A percentile compares a stretch with the other conserved stretches of the same genome.
Evolutionary conservation across 768 basidiomycete species (phyloP).

Genomic region (Psilocybe azurescens): DNA sequence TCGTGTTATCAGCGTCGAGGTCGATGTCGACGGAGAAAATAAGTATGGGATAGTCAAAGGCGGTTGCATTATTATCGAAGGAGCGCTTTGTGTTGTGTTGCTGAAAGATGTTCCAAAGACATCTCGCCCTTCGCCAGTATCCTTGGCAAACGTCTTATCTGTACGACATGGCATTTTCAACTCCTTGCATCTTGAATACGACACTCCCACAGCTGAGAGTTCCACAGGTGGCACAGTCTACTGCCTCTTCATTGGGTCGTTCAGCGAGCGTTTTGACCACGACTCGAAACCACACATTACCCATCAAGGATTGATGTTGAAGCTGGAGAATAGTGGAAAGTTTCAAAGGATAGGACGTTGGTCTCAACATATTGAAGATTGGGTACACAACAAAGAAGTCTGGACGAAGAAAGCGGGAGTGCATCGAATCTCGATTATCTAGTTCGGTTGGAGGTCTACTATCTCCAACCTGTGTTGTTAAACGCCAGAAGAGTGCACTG

Average conservation of each 20-base stretch:
- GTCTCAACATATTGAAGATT: slow-evolving; percentile 19
- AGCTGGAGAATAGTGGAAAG: slow-evolving; percentile 1
- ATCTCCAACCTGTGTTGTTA: too few species aligned
- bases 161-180: slow-evolving; percentile 13
- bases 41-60: slow-evolving; percentile 15
- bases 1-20: slow-evolving; percentile 9
- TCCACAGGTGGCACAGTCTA: slow-evolving; percentile 13
- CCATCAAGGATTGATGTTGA: slow-evolving; percentile 15
- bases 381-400: slow-evolving; percentile 14
- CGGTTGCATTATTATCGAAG: slow-evolving; percentile 16
- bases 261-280: too few species aligned
- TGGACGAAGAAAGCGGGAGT: slow-evolving; percentile 18
- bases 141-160: slow-evolving; percentile 4
- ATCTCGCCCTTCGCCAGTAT: not conserved
- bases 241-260: slow-evolving; percentile 19
- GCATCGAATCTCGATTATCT: too few species aligned
- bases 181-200: slow-evolving; percentile 19
- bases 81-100: slow-evolving; percentile 12
- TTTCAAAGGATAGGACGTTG: slow-evolving; percentile 18
- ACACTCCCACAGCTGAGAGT: slow-evolving; percentile 8
- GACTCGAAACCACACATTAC: slow-evolving; percentile 9
- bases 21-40: slow-evolving; percentile 16
- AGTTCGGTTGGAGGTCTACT: too few species aligned
- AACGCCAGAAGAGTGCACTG: too few species aligned
- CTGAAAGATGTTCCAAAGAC: not conserved